phyloP scores from a whole-genome alignment of 768 basidiomycete species.

The Lepiota subincarnata region DNA sequence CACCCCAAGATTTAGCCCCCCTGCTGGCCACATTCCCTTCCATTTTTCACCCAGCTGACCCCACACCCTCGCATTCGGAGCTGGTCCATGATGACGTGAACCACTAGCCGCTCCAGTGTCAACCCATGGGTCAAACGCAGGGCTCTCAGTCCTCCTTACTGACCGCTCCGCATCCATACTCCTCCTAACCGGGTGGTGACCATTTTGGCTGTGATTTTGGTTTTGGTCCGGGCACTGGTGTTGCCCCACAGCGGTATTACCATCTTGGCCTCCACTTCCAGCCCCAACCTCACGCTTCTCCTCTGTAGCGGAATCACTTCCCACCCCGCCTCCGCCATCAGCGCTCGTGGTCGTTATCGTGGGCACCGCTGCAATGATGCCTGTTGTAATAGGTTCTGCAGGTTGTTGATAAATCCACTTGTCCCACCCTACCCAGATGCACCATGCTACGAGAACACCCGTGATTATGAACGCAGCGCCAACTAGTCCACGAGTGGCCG shows the following conservation, averaged over 20 bases:
- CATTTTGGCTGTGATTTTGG: too few relatives aligned
- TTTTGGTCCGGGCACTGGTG: background rate
- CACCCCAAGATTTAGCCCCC: background rate
- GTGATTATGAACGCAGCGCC: constrained; percentile 20
- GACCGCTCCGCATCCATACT: too few relatives aligned
- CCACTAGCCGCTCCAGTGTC: background rate
- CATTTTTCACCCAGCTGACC: background rate
- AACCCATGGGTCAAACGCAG: background rate
- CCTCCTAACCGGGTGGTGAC: too few relatives aligned
- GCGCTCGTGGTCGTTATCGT: too few relatives aligned
- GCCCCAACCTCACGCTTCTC: background rate
- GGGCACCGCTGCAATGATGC: too few relatives aligned
- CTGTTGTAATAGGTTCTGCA: background rate
- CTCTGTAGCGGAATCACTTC: background rate
- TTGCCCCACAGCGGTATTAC: background rate
- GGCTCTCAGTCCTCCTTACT: background rate
- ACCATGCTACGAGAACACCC: constrained; percentile 24
- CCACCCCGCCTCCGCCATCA: background rate
- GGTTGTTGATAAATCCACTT: constrained; percentile 3
- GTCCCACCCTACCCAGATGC: constrained; percentile 21
- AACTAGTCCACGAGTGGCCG: constrained; percentile 23
- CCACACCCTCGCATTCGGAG: background rate
- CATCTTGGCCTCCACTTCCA: background rate
- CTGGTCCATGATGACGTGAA: background rate
- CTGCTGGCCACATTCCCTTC: background rate